Percentiles rank a stretch among this genome's conserved stretches.
These are phyloP conservation scores for Yamadazyma membranifaciens DNA, from an alignment of 1,139 yeast genomes.

Conservation along the genomic window DNA sequence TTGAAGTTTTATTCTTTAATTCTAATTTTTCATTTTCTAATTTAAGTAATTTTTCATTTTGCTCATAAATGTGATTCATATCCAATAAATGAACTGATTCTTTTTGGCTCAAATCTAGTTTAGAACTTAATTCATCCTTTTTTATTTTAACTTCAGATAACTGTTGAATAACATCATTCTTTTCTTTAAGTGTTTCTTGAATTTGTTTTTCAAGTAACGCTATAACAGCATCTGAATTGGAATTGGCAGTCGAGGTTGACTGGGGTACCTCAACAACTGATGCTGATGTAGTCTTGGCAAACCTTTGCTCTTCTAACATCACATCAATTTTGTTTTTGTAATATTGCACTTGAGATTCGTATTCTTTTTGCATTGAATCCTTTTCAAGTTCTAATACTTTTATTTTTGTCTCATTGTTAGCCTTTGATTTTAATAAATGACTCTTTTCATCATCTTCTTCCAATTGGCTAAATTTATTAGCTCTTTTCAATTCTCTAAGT, in stretches of 20 bases:
- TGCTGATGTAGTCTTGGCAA: constrained; percentile 1
- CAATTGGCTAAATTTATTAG: constrained; percentile 18
- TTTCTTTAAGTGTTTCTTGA: constrained; percentile 25
- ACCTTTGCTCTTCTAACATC: constrained; percentile 7
- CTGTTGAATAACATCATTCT: constrained; percentile 5
- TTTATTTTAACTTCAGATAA: neutral
- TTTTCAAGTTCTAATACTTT: constrained; percentile 35
- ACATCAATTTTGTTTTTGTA: constrained; percentile 24
- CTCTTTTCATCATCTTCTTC: constrained; percentile 33
- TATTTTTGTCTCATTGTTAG: constrained; percentile 33
- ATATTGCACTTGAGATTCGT: constrained; percentile 28
- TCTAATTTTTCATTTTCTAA: constrained; percentile 24
- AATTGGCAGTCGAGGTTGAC: constrained; percentile 1
- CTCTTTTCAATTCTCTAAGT: constrained; percentile 24
- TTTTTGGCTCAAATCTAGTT: constrained; percentile 7
- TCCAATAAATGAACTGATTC: constrained; percentile 10
- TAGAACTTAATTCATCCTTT: constrained; percentile 4
- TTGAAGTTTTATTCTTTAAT: constrained; percentile 19
- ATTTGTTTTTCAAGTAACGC: constrained; percentile 34
- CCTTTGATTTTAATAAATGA: constrained; percentile 28
- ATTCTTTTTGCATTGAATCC: constrained; percentile 30
- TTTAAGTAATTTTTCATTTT: constrained; percentile 18
- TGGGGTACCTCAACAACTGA: neutral
- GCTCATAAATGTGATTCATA: constrained; percentile 14
- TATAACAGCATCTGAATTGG: constrained; percentile 19